Conservation (phyloP, 1,284 basidiomycete genomes). For the Trichosporon asahii region DNA sequence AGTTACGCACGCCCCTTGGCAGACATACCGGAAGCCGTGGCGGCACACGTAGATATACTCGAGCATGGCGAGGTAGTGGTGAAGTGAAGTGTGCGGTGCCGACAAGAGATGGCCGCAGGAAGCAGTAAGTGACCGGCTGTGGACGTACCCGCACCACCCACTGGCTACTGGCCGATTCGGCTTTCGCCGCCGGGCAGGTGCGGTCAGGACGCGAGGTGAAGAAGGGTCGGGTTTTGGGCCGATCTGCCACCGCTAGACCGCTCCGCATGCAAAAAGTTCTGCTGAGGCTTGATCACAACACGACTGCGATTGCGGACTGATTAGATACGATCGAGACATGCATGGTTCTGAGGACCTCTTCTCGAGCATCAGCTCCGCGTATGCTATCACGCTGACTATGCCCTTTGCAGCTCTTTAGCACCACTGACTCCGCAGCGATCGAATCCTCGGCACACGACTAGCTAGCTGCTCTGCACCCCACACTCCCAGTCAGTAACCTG, state of each 20-base stretch:
- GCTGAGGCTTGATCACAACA: not conserved
- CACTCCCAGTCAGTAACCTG: not conserved
- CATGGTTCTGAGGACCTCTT: not conserved
- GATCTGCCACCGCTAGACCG: not conserved
- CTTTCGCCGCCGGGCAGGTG: not conserved
- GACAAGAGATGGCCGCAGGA: not conserved
- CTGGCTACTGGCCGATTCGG: not conserved
- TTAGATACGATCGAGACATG: not conserved
- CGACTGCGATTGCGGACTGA: not conserved
- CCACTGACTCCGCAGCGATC: too few species aligned
- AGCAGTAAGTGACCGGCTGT: not conserved
- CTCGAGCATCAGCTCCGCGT: too few species aligned
- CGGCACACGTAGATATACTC: conserved; percentile 55
- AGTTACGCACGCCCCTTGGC: conserved; percentile 19
- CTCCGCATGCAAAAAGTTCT: not conserved
- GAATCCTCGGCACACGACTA: too few species aligned
- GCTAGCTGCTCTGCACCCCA: not conserved
- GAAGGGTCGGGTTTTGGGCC: not conserved
- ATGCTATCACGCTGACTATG: too few species aligned
- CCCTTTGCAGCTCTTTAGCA: too few species aligned
- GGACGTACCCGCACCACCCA: conserved; percentile 1
- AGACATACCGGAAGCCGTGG: conserved; percentile 52
- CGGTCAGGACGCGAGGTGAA: too few species aligned
- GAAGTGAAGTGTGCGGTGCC: not conserved
- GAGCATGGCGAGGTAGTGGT: conserved; percentile 40